phyloP scores from a whole-genome alignment of 768 basidiomycete species.

The Lepiota venenata region DNA sequence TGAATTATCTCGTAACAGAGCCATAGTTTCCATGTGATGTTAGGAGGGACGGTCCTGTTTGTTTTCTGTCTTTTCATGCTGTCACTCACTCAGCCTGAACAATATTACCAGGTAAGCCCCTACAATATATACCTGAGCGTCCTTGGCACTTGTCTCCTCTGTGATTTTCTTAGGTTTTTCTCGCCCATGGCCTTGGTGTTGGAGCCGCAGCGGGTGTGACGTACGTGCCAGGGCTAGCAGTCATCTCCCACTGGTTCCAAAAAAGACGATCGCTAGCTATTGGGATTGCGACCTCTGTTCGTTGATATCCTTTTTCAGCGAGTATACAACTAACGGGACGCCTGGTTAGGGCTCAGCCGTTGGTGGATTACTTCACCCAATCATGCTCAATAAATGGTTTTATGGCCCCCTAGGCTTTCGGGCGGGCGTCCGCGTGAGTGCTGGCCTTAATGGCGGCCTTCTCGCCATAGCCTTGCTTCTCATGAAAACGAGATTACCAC shows the following conservation, averaged over 20 bases:
- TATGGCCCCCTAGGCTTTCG: slow-evolving; percentile 47
- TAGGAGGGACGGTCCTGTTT: slow-evolving; percentile 42
- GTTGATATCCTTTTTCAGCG: neutral
- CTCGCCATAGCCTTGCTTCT: slow-evolving; percentile 32
- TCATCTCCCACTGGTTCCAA: slow-evolving; percentile 36
- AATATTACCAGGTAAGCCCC: slow-evolving; percentile 34
- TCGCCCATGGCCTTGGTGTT: slow-evolving; percentile 43
- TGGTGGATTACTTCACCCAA: slow-evolving; percentile 59
- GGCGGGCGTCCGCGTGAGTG: slow-evolving; percentile 48
- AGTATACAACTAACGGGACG: neutral
- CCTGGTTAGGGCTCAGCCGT: slow-evolving; percentile 42
- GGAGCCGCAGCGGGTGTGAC: slow-evolving; percentile 50
- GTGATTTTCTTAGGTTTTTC: slow-evolving; percentile 34
- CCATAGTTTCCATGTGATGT: slow-evolving; percentile 39
- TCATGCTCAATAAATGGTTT: slow-evolving; percentile 56
- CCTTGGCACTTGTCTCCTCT: slow-evolving; percentile 16
- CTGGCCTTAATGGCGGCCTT: slow-evolving; percentile 34
- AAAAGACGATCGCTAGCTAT: slow-evolving; percentile 30
- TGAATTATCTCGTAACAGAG: neutral
- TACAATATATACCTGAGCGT: neutral
- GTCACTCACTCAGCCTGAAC: slow-evolving; percentile 34
- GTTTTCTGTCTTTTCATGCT: slow-evolving; percentile 44
- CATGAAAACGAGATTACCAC: slow-evolving; percentile 42
- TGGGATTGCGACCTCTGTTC: slow-evolving; percentile 31
- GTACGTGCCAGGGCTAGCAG: slow-evolving; percentile 42